Base-by-base conservation (phyloP, 2,329 filamentous ascomycete species). In the Emmonsia crescens region DNA sequence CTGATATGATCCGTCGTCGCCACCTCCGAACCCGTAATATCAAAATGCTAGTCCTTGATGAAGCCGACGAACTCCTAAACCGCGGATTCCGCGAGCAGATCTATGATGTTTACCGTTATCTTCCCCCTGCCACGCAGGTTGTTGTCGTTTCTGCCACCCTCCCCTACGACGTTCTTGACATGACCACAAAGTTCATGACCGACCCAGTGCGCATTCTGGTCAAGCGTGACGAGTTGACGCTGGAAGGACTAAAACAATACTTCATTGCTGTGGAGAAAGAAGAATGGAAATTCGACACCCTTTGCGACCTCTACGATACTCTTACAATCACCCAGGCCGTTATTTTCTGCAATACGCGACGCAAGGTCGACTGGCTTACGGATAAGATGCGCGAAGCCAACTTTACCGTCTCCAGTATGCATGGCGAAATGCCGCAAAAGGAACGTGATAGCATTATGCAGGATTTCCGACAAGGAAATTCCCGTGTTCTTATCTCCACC, bases 131-230 rank as follows among this genome's bases (percentile, higher is more conserved):
- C 5, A 99, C 94, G 1, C 94, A 99, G 77, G 94, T 97, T n/a
- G 94, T 97, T 2, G 91, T 99, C 33, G 91, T 99, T 68, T 96
- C 91, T 60, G 94, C 94, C 66, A 99, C 94, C 3, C 86, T 99
- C 40, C 94, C 94, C 54, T 95, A 97, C 81, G 94, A 99, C 73
- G 94, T 99, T 24, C 85, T 99, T 60, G 93, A 97, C 76, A 96
- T 99, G 89, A 99, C 94, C 38, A 97, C 93, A 68, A 97, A 97
- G 77, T 99, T 99, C 83, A 99, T 99, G 94, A 96, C 91, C 31
- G 93, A 97, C 71, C 93, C 93, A 0, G 93, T 96, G 54, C 89
- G 93, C 67, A 96, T 97, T 72, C 83, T 97, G 31, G 93, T 97
- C 75, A 96, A 97, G 85, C 92, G 92, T 87, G 94, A 97, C 77